Conservation (phyloP, 129 eudicot genomes). For the Centrapalus pauciflorus region DNA sequence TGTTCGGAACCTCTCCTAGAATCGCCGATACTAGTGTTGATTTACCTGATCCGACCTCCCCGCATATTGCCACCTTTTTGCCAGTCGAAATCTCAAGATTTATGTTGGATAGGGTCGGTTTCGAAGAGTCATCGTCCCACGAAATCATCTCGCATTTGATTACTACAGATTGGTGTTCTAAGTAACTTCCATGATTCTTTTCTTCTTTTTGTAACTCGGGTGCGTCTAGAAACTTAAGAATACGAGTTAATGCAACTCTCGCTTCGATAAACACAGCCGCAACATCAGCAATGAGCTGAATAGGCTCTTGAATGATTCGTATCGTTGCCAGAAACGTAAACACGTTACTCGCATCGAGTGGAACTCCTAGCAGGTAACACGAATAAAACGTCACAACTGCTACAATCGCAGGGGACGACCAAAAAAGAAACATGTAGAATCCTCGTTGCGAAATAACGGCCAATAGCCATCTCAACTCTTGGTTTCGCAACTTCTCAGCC, state of each 20-base stretch:
- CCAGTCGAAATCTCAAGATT: constrained; percentile 33
- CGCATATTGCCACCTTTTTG: constrained; percentile 66
- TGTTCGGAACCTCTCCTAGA: constrained; percentile 60
- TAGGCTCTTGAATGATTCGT: constrained; percentile 51
- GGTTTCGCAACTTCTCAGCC: constrained; percentile 23
- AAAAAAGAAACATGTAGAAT: constrained; percentile 34
- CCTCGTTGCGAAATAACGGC: constrained; percentile 39
- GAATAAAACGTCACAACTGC: constrained; percentile 47
- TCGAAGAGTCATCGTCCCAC: constrained; percentile 43
- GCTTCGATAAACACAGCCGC: constrained; percentile 48
- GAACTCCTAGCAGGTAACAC: constrained; percentile 32
- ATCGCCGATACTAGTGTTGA: constrained; percentile 68
- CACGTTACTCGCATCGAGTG: constrained; percentile 40
- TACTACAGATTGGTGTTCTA: constrained; percentile 5
- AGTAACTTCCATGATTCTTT: constrained; percentile 3
- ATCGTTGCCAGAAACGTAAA: constrained; percentile 66
- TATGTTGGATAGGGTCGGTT: constrained; percentile 26
- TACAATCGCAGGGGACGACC: constrained; percentile 43
- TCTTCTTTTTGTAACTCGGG: constrained; percentile 43
- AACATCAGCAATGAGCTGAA: constrained; percentile 44
- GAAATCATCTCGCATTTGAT: constrained; percentile 39
- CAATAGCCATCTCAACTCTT: constrained; percentile 36
- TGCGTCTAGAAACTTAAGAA: constrained; percentile 55
- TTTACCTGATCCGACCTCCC: constrained; percentile 80
- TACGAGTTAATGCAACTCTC: constrained; percentile 47